Evolutionary conservation across 768 basidiomycete genomes (phyloP), one percentile per base, ranked within the genome.

Genomic region (Russula lepida): DNA sequence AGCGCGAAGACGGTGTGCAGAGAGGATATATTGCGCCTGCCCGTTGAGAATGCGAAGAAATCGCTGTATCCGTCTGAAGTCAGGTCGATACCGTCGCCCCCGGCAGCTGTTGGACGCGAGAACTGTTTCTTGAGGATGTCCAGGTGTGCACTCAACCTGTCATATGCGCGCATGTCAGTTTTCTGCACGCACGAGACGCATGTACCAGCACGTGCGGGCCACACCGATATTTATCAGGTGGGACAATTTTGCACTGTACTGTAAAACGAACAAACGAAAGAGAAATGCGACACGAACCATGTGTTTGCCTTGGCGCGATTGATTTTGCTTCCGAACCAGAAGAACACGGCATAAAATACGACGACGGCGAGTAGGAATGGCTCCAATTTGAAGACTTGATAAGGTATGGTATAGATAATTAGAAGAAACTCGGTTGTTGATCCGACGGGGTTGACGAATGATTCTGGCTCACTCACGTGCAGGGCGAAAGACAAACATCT

Each of bases 1-100:
- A 95, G 79, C 48, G 83, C 77, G 71, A 94, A 80, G 67, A 88
- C 79, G 53, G 88, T 84, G 77, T 95, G 93, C 56, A 94, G 78
- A 32, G 87, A 88, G 28, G 81, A 75, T 58, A 93, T 70, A 65
- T 83, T 84, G 61, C 88, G 86, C 62, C 94, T 78, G 56, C 94
- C 94, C 2, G 92, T 93, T 44, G 91, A 91, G 74, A 89, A 97
- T 69, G 80, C 79, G 76, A 92, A 89, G 70, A 84, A 88, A 74
- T 92, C 90, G 3, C 84, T 79, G 67, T 85, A 77, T 21, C 90
- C 91, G 67, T 93, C 92, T 43, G 77, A 58, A 35, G 79, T 78
- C 52, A 88, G 73, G 11, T 81, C 82, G 28, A 11, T n/a, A 17
- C 21, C 25, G 7, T 12, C 11, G 39, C 53, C 15, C 25, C 28